phyloP scores from a whole-genome alignment of 352 stramenopile species.

The Globisporangium abappressorium region DNA sequence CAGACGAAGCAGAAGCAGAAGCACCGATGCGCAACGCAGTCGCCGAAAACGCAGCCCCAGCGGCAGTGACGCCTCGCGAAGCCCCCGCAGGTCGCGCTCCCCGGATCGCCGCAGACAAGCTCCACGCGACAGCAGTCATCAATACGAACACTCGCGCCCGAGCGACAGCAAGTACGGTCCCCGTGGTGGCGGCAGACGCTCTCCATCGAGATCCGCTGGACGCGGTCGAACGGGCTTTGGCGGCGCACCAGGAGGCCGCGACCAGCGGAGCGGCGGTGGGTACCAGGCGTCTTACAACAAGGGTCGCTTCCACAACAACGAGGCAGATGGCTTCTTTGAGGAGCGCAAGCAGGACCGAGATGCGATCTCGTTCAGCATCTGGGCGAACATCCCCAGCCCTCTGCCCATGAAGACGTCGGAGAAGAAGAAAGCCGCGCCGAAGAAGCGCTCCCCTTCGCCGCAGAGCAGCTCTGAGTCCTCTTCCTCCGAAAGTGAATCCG shows the following conservation, averaged over 20 bases:
- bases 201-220: constrained; percentile 3
- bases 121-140: constrained; percentile 4
- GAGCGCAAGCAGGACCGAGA: constrained; percentile 69
- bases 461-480: constrained; percentile 32
- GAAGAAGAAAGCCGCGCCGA: constrained; percentile 40
- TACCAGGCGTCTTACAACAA: constrained; percentile 17
- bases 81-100: constrained; percentile 13
- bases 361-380: constrained; percentile 63
- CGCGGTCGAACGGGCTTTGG: constrained; percentile 20
- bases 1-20: constrained; percentile 25
- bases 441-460: constrained; percentile 32
- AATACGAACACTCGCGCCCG: neutral
- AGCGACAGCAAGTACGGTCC: constrained; percentile 18
- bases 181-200: neutral
- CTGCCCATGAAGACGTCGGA: constrained; percentile 43
- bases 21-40: constrained; percentile 19
- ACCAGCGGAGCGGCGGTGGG: constrained; percentile 6
- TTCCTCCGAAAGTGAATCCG: constrained; percentile 24
- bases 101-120: constrained; percentile 11
- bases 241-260: neutral
- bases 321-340: constrained; percentile 69
- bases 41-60: constrained; percentile 20
- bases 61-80: constrained; percentile 3
- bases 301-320: constrained; percentile 32
- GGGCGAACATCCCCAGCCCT: constrained; percentile 67